These are phyloP conservation scores for Fraxinus velutina DNA, from an alignment of 305 asterid species.

Conservation along the genomic window DNA sequence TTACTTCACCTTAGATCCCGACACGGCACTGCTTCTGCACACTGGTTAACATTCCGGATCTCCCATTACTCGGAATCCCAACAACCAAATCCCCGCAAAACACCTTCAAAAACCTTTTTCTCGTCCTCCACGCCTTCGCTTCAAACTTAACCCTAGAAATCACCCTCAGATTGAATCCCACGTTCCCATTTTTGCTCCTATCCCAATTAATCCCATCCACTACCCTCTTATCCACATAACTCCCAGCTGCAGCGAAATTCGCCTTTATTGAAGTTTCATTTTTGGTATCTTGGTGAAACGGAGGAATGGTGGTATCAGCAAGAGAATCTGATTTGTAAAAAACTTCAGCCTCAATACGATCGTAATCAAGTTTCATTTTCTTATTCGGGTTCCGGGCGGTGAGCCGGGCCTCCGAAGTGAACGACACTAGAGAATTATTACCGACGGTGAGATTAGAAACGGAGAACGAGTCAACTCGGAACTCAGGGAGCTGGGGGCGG, in stretches of 20 bases:
- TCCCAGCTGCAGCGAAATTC: conserved; percentile 38
- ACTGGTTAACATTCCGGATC: conserved; percentile 37
- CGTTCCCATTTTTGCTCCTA: conserved; percentile 31
- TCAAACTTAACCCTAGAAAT: conserved; percentile 41
- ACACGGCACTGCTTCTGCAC: conserved; percentile 49
- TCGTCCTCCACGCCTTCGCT: conserved; percentile 53
- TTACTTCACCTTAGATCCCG: conserved; percentile 35
- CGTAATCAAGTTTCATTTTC: conserved; percentile 42
- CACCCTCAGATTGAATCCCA: conserved; percentile 46
- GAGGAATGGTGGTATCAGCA: conserved; percentile 38
- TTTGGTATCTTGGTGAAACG: conserved; percentile 43
- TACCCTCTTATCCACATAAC: conserved; percentile 31
- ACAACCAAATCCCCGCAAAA: conserved; percentile 48
- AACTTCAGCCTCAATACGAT: conserved; percentile 32
- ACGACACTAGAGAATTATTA: conserved; percentile 25
- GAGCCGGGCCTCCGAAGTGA: conserved; percentile 36
- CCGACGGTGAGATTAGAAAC: conserved; percentile 25
- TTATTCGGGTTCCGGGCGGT: conserved; percentile 54
- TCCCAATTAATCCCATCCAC: conserved; percentile 36
- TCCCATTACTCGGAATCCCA: conserved; percentile 31
- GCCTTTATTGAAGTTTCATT: conserved; percentile 38
- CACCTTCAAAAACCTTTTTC: conserved; percentile 47
- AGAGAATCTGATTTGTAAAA: conserved; percentile 26
- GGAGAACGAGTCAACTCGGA: conserved; percentile 31
- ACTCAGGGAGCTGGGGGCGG: conserved; percentile 36